Evolutionary conservation across 2,329 filamentous ascomycete species (phyloP).

Genomic region (Ophiostoma pallidulum): DNA sequence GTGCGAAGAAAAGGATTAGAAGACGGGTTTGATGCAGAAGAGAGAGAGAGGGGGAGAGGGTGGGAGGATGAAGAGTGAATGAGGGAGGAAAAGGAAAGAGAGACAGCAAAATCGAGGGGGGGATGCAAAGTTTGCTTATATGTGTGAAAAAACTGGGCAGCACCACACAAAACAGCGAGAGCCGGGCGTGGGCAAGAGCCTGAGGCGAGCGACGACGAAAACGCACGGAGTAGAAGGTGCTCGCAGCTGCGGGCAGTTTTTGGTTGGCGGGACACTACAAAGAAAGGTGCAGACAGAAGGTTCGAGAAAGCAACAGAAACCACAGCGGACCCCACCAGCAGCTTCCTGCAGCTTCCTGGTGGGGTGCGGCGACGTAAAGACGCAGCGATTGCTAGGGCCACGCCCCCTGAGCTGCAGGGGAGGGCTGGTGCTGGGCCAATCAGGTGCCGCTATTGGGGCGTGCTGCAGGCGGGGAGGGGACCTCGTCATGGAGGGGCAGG

Average conservation of each 20-base stretch:
- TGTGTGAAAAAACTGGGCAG: slow-evolving; percentile 11
- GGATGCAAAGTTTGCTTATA: slow-evolving; percentile 10
- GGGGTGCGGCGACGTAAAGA: background rate
- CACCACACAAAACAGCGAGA: background rate
- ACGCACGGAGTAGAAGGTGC: slow-evolving; percentile 2
- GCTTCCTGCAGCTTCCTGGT: slow-evolving; percentile 9
- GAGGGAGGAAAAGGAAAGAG: background rate
- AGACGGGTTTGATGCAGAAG: too few species aligned
- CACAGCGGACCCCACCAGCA: slow-evolving; percentile 14
- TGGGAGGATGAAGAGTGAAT: background rate
- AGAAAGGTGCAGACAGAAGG: slow-evolving; percentile 15
- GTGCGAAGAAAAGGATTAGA: slow-evolving; percentile 3
- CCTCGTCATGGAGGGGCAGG: background rate
- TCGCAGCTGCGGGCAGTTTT: slow-evolving; percentile 3
- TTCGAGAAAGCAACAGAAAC: slow-evolving; percentile 18
- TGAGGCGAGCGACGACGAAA: background rate
- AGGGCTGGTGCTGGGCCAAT: slow-evolving; percentile 2
- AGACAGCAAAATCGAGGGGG: background rate
- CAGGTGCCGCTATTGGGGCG: background rate
- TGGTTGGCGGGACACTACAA: slow-evolving; percentile 16
- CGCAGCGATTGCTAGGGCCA: background rate
- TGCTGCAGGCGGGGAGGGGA: background rate
- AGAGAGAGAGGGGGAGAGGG: background rate
- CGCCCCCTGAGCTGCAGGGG: slow-evolving; percentile 10
- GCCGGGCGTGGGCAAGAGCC: background rate